Evolutionary conservation across 345 rosid genomes (phyloP).

Genomic region (Citrus reticulata): DNA sequence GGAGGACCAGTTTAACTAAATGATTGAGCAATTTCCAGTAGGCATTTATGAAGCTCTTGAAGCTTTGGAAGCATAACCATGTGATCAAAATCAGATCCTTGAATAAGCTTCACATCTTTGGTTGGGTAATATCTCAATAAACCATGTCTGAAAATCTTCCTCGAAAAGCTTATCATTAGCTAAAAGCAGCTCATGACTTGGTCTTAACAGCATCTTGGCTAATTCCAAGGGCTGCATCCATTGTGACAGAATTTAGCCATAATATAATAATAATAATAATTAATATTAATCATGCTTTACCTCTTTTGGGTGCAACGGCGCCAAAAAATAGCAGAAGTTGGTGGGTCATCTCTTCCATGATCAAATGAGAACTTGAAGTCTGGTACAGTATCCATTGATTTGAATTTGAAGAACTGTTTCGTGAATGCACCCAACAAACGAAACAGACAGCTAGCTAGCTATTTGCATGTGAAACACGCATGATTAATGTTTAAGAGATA

Average conservation of each 20-base stretch:
- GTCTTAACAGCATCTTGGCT: too few species aligned
- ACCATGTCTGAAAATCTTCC: conserved; percentile 16
- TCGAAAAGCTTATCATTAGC: background rate
- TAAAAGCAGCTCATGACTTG: background rate
- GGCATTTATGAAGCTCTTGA: background rate
- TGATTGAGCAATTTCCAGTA: conserved; percentile 17
- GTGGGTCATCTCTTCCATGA: conserved; percentile 17
- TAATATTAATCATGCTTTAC: background rate
- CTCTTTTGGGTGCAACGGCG: conserved; percentile 22
- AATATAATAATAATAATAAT: too few species aligned
- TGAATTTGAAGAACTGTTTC: conserved; percentile 1
- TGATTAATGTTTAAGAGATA: too few species aligned
- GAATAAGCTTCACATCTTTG: background rate
- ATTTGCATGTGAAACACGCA: too few species aligned
- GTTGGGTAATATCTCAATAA: conserved; percentile 12
- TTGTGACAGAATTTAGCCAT: too few species aligned
- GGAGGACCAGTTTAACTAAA: too few species aligned
- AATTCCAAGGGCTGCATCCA: too few species aligned
- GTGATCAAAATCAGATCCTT: conserved; percentile 26
- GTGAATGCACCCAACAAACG: background rate
- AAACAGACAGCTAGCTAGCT: background rate
- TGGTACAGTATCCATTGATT: background rate
- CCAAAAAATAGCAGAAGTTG: conserved; percentile 20
- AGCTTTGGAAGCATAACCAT: conserved; percentile 35
- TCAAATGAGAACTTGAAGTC: conserved; percentile 19